These are phyloP conservation scores for Fusarium sacchari DNA, from an alignment of 2,329 filamentous ascomycete species.

Conservation along the genomic window DNA sequence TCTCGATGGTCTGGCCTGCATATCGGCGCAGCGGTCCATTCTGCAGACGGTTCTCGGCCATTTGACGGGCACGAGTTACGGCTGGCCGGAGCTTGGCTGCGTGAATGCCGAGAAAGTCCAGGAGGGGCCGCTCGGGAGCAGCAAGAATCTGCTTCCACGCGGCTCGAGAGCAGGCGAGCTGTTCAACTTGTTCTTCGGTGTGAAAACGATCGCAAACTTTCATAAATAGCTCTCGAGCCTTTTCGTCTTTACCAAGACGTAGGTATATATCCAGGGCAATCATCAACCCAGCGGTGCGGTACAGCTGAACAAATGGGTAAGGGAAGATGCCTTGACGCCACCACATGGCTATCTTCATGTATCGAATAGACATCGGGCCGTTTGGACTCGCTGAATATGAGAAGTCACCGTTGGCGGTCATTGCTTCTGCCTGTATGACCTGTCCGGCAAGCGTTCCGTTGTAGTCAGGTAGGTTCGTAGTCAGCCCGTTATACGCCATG, in stretches of 20 bases:
- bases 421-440: not conserved
- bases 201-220: not conserved
- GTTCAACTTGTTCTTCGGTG: not conserved
- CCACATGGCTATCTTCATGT: conserved; percentile 21
- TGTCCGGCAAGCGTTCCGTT: conserved; percentile 11
- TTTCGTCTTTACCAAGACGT: not conserved
- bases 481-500: conserved; percentile 13
- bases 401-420: not conserved
- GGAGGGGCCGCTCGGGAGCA: not conserved
- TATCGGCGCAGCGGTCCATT: not conserved
- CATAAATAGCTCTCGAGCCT: not conserved
- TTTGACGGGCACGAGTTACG: not conserved
- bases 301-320: conserved; percentile 20
- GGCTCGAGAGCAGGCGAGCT: not conserved
- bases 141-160: not conserved
- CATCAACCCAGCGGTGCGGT: conserved; percentile 24
- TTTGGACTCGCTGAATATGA: conserved; percentile 9
- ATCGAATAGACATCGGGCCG: conserved; percentile 5
- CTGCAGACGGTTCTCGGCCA: not conserved
- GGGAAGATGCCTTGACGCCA: conserved; percentile 31
- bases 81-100: conserved; percentile 7
- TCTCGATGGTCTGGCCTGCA: not conserved
- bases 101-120: conserved; percentile 6
- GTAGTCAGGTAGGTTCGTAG: not conserved
- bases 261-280: conserved; percentile 8